Evolutionary conservation across 306 rosid species (phyloP).

Genomic region (Cucurbita moschata): DNA sequence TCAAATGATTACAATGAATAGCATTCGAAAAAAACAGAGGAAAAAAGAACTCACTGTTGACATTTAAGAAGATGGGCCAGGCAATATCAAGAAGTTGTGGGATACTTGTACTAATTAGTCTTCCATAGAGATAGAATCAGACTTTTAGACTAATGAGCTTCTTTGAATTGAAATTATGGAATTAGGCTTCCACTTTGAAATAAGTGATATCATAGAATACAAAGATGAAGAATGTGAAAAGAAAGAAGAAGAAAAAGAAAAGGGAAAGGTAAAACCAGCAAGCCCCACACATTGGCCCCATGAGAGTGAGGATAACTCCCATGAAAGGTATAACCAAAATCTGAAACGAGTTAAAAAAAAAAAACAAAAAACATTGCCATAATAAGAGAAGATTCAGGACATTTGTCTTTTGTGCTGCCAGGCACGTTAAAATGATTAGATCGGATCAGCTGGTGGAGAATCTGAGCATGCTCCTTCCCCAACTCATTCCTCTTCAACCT

Average conservation of each 20-base stretch:
- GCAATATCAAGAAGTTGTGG: neutral
- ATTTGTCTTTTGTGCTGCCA: slow-evolving; percentile 8
- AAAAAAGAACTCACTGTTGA: neutral
- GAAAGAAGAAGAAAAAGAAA: slow-evolving; percentile 1
- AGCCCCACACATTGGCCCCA: slow-evolving; percentile 1
- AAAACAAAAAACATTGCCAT: neutral
- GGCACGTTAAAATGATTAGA: slow-evolving; percentile 1
- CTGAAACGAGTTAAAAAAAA: neutral
- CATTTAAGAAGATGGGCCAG: neutral
- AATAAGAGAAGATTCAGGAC: neutral
- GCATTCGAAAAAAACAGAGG: neutral
- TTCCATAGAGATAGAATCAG: neutral
- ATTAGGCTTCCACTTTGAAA: neutral
- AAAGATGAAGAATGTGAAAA: neutral
- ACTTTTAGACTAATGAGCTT: neutral
- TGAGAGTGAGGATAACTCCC: slow-evolving; percentile 4
- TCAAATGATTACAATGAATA: neutral
- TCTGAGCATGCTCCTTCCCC: slow-evolving; percentile 6
- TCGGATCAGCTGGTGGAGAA: slow-evolving; percentile 6
- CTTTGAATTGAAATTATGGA: neutral
- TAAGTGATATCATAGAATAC: neutral
- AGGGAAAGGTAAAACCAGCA: slow-evolving; percentile 7
- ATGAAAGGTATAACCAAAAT: neutral
- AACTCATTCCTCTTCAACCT: slow-evolving; percentile 6
- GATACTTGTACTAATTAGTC: neutral